Conservation (phyloP, 225 moss, liverwort and hornwort species). For the Asterella californica region DNA sequence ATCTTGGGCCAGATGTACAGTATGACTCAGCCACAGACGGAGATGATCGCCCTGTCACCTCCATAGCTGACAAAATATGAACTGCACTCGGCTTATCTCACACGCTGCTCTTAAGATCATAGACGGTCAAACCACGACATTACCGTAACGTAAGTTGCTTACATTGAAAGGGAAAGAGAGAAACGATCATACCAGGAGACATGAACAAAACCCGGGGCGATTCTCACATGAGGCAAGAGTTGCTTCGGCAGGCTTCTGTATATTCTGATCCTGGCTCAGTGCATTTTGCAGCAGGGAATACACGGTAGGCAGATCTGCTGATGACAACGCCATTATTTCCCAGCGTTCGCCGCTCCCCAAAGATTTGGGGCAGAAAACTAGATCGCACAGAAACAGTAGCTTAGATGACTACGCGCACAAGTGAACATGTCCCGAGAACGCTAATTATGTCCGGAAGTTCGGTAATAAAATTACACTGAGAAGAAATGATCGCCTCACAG, state of each 20-base stretch:
- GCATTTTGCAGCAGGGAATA: slow-evolving; percentile 89
- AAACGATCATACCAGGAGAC: slow-evolving; percentile 73
- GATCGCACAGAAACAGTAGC: slow-evolving; percentile 10
- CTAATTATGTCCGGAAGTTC: background rate
- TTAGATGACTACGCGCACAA: slow-evolving; percentile 4
- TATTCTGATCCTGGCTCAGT: slow-evolving; percentile 73
- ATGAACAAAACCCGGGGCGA: slow-evolving; percentile 96
- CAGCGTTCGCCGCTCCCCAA: background rate
- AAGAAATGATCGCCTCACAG: background rate
- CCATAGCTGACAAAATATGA: background rate
- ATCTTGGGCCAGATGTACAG: background rate
- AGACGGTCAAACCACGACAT: background rate
- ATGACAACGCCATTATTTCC: slow-evolving; percentile 67
- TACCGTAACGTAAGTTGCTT: background rate
- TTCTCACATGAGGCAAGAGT: slow-evolving; percentile 86
- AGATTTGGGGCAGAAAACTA: slow-evolving; percentile 6
- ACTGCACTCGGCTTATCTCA: background rate
- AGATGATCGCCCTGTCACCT: background rate
- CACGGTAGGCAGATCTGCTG: slow-evolving; percentile 86
- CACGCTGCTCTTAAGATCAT: background rate
- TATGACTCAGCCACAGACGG: background rate
- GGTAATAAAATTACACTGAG: background rate
- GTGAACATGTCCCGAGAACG: slow-evolving; percentile 15
- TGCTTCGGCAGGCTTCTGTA: slow-evolving; percentile 91
- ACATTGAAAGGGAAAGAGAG: background rate